Percentiles rank a stretch among this genome's conserved stretches.
Evolutionary conservation across 768 basidiomycete genomes (phyloP).

Genomic region (Collybia mongolica): DNA sequence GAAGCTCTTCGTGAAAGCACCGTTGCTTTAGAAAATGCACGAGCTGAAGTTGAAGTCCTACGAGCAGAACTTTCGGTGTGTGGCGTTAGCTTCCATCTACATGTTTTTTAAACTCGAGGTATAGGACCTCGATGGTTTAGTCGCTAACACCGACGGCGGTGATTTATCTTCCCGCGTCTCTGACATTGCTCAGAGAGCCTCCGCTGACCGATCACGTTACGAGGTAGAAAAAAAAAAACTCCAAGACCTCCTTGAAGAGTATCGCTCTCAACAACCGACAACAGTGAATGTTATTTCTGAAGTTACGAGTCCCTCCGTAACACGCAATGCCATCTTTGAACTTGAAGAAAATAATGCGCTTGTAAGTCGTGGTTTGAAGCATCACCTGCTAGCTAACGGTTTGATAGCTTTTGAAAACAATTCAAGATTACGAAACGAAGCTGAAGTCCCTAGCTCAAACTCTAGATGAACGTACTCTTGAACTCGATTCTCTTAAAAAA

Average conservation of each 20-base stretch:
- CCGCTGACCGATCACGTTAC: conserved; percentile 50
- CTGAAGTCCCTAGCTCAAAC: conserved; percentile 26
- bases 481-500: conserved; percentile 59
- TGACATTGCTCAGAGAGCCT: conserved; percentile 45
- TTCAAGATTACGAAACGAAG: conserved; percentile 24
- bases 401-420: conserved; percentile 23
- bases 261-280: conserved; percentile 23
- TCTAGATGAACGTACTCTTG: conserved; percentile 35
- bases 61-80: conserved; percentile 76
- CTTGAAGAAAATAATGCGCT: conserved; percentile 16
- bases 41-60: conserved; percentile 83
- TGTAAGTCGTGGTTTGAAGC: conserved; percentile 14
- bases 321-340: background rate
- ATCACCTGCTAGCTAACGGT: background rate
- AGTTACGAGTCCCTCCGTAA: background rate
- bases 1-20: conserved; percentile 88
- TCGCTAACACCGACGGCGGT: conserved; percentile 36
- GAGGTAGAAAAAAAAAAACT: conserved; percentile 57
- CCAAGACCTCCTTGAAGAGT: conserved; percentile 43
- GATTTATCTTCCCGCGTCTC: conserved; percentile 45
- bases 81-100: background rate
- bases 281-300: conserved; percentile 11
- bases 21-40: conserved; percentile 82
- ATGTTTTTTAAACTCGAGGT: conserved; percentile 1
- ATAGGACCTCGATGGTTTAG: conserved; percentile 68